Evolutionary conservation across 2,329 filamentous ascomycete genomes (phyloP), one percentile per base, ranked within the genome.

Genomic region (Xylariaceae sp.): DNA sequence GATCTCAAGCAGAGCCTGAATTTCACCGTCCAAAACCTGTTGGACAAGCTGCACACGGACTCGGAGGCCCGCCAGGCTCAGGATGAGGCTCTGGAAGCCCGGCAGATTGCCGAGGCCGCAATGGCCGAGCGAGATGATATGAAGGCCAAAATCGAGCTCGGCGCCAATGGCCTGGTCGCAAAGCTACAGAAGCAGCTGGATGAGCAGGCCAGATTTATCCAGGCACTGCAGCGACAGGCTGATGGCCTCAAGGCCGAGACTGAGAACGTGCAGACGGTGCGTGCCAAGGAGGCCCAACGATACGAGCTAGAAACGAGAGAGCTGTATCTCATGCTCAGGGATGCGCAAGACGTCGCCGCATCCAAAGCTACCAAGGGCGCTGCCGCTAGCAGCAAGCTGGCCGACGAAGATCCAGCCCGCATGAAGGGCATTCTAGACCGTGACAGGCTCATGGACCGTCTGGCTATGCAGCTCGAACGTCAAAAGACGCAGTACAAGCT

Each of bases 401-500:
- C 59, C 31, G 72, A 77, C 25, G 75, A 73, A 15, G 83, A 92
- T 54, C 77, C 85, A 16, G 68, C 76, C 19, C 82, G 81, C 35
- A 87, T 90, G 81, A 79, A 88, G 56, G 92, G 92, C 42, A 96
- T 98, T 41, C 68, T 98, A 44, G 89, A 96, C 56, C 83, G 92
- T 17, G 86, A 95, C 52, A 80, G 75, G 52, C 78, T 98, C 46
- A 93, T 98, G 83, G 85, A 88, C 55, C 81, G 89, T 33, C 72
- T 98, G 37, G 89, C 94, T 59, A 93, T 86, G 69, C 92, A 96
- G 61, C 77, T 98, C 26, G 90, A 96, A 65, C 74, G 92, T 44
- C 90, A 94, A 44, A 96, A 96, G 73, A 96, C 92, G 1, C 89
- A 96, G 56, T 94, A 87, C 62, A 95, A 95, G 61, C 76, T 98